Evolutionary conservation across 306 rosid species (phyloP).

Genomic region (Vigna unguiculata): DNA sequence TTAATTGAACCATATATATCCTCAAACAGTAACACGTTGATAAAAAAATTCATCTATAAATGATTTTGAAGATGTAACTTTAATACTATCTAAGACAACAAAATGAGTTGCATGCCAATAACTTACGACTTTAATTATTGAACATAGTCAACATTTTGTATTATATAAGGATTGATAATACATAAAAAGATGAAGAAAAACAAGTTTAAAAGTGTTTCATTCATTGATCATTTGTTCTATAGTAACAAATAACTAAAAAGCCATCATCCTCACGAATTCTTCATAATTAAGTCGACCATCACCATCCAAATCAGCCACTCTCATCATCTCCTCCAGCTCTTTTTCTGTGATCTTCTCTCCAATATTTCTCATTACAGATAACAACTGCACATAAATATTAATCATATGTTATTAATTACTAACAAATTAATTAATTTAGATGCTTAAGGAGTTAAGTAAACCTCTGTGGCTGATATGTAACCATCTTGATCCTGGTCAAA

Average conservation of each 20-base stretch:
- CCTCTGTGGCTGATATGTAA: slow-evolving; percentile 76
- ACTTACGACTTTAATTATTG: too few relatives aligned
- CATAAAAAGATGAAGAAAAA: too few relatives aligned
- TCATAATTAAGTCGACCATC: slow-evolving; percentile 69
- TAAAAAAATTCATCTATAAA: too few relatives aligned
- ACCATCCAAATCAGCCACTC: slow-evolving; percentile 75
- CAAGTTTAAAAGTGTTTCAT: not conserved
- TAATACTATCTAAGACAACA: too few relatives aligned
- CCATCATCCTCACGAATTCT: slow-evolving; percentile 74
- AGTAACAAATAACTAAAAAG: slow-evolving; percentile 27
- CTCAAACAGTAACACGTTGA: too few relatives aligned
- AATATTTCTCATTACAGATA: slow-evolving; percentile 59
- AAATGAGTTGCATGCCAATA: too few relatives aligned
- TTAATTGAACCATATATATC: too few relatives aligned
- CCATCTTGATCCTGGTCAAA: slow-evolving; percentile 78
- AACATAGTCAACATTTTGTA: too few relatives aligned
- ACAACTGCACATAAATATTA: slow-evolving; percentile 50
- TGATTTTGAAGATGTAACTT: too few relatives aligned
- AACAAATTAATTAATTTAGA: not conserved
- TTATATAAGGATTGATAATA: too few relatives aligned
- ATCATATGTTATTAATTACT: not conserved
- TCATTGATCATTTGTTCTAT: not conserved
- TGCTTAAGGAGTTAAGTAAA: slow-evolving; percentile 1
- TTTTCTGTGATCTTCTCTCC: slow-evolving; percentile 66
- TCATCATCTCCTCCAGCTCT: slow-evolving; percentile 72